These are phyloP conservation scores for Verticillium klebahnii DNA, from an alignment of 2,329 filamentous ascomycete species.

Conservation along the genomic window DNA sequence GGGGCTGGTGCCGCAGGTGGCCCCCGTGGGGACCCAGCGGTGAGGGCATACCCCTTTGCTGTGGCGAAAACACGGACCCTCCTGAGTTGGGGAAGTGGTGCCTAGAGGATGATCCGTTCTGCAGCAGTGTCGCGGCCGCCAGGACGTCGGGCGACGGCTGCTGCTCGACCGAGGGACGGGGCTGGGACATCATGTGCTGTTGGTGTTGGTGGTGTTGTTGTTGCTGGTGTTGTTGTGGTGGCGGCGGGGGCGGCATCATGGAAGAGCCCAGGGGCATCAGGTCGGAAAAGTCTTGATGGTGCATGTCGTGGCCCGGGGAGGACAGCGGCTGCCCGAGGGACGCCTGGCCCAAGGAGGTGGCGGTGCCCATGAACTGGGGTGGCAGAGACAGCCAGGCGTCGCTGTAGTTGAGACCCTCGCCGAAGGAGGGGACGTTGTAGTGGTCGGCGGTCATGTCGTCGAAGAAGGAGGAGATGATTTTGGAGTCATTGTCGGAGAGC, in stretches of 20 bases:
- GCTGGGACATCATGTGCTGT: slow-evolving; percentile 7
- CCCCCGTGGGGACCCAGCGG: slow-evolving; percentile 29
- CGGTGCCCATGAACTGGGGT: slow-evolving; percentile 60
- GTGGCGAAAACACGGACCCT: slow-evolving; percentile 11
- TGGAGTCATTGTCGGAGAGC: slow-evolving; percentile 58
- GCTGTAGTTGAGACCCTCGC: slow-evolving; percentile 45
- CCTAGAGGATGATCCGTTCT: slow-evolving; percentile 33
- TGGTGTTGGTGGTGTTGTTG: slow-evolving; percentile 14
- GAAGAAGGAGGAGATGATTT: slow-evolving; percentile 54
- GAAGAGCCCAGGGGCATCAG: slow-evolving; percentile 23
- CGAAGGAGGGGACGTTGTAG: slow-evolving; percentile 44
- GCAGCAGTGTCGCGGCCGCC: slow-evolving; percentile 49
- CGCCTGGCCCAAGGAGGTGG: slow-evolving; percentile 55
- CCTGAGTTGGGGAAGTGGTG: background rate
- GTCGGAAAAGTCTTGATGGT: slow-evolving; percentile 18
- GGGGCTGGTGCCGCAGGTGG: slow-evolving; percentile 35
- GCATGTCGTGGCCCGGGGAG: slow-evolving; percentile 20
- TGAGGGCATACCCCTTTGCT: slow-evolving; percentile 6
- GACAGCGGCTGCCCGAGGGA: background rate
- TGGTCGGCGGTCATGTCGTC: slow-evolving; percentile 47
- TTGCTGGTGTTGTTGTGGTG: slow-evolving; percentile 19
- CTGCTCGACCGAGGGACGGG: background rate
- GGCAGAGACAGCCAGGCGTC: slow-evolving; percentile 56
- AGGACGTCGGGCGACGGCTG: slow-evolving; percentile 49
- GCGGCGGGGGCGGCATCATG: slow-evolving; percentile 31